Base-by-base conservation (phyloP, 768 basidiomycete genomes). In the Rhizopogon rudus region DNA sequence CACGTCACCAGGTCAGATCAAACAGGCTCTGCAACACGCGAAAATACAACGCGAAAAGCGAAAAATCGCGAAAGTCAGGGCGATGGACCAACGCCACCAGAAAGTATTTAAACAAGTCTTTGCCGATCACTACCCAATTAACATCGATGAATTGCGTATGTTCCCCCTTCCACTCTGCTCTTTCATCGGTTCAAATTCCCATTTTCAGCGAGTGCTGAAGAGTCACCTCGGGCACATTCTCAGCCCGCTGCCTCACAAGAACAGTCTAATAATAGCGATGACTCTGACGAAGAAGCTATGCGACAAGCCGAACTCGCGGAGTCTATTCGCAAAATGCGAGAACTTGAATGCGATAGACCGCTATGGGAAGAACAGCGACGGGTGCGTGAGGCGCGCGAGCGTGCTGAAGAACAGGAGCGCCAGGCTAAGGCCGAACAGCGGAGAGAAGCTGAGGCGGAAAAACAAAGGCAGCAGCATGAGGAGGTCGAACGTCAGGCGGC, bases 261-360 rank as follows among this genome's bases (percentile, higher is more conserved):
- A 40, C 45, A 46, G 16, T 40, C 55, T 1, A 28, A n/a, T 14
- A 37, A 56, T 40, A 35, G 44, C 35, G 48, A n/a, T 40, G 53
- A 4, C 28, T 29, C n/a, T 20, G 69, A 75, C 45, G 68, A 76
- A 40, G 77, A 80, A 29, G 69, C 63, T 12, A 63, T 61, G 4
- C 75, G 73, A 49, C 69, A 63, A 43, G 75, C 75, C 13, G 71
- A 71, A 28, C 81, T 88, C 56, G 81, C 77, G 17, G 83, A 86
- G 64, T 86, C 87, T 4, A 79, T 82, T 42, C 77, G 81, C 41
- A 89, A 87, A 62, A 73, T 87, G 40, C 83, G 80, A 5, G 83
- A 88, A 59, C 78, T 88, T 2, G 85, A 88, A 61, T 73, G 71
- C 44, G 85, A 87, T 66, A 65, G 77, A 17, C 85, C 84, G 0